Percentiles rank a stretch among this genome's conserved stretches.
These are phyloP conservation scores for Quercus ilex DNA, from an alignment of 306 rosid genomes.

Conservation along the genomic window DNA sequence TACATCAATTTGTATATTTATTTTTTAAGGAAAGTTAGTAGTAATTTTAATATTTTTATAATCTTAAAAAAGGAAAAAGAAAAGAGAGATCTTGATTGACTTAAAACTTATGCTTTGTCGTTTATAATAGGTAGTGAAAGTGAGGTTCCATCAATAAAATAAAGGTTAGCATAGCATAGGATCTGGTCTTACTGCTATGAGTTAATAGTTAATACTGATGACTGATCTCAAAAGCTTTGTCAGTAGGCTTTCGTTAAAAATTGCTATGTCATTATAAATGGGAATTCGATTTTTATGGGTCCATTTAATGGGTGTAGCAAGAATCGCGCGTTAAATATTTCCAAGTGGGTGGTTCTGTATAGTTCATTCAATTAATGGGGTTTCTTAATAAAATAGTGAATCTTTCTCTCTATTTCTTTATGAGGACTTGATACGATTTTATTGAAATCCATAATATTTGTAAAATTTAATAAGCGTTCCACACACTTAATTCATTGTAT, in stretches of 20 bases:
- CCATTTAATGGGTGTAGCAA: not conserved
- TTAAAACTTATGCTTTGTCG: not conserved
- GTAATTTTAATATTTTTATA: too few relatives aligned
- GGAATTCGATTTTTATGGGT: not conserved
- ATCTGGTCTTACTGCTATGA: not conserved
- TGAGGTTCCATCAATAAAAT: not conserved
- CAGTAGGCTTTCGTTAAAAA: not conserved
- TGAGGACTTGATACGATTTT: not conserved
- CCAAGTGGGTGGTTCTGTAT: not conserved
- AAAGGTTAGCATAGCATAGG: not conserved
- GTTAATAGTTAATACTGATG: too few relatives aligned
- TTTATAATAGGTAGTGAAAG: not conserved
- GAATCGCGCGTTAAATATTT: not conserved
- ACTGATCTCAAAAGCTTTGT: not conserved
- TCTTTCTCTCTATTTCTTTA: not conserved
- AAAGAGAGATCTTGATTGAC: not conserved
- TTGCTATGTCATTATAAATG: not conserved
- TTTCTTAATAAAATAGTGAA: not conserved
- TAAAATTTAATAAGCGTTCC: not conserved
- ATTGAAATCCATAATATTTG: not conserved
- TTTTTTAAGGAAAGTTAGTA: too few relatives aligned
- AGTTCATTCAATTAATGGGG: not conserved
- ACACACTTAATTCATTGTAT: not conserved
- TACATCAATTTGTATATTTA: too few relatives aligned
- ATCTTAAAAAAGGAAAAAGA: not conserved